Base-by-base conservation (phyloP, 495 filamentous ascomycete genomes). In the Sordaria brevicollis region DNA sequence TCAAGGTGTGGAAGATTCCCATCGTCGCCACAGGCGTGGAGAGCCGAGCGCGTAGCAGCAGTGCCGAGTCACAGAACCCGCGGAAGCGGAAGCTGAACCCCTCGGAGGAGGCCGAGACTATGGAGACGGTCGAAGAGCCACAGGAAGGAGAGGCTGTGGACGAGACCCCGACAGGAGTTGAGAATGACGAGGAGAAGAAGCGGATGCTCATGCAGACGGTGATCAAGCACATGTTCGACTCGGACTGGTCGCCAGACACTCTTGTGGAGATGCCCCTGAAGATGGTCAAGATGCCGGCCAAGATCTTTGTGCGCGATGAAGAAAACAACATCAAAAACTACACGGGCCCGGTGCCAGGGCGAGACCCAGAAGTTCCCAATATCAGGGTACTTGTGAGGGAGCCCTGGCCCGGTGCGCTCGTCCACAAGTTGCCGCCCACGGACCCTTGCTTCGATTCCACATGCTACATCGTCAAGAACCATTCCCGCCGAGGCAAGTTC, bases 1-100 rank as follows among this genome's bases (percentile, higher is more conserved):
- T 97, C 69, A 88, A 87, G 66, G 90, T 97, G 2, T 97, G 94
- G 94, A 88, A 91, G 34, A 84, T 97, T 79, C 82, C 90, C n/a
- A 35, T 79, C 2, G 72, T 93, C 17, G 67, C 72, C 7, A 37
- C 65, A 35, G 67, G 49, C 25, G 33, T 62, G 49, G 49, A 62
- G 25, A 21, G 72, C 80, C 13, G 49, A 6, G 29, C 49, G 49
- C 49, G 25, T 62, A 62, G 49, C 2, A 62, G 49, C 49, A 83
- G 70, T 39, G 72, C 69, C 25, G 67, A 72, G 2, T 62, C 49
- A 15, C 29, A 31, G 43, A 65, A 69, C 33, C 33, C 41, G 13
- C 75, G 68, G 68, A 76, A 74, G 65, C 70, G 74, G 65, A 74
- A 70, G 68, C 57, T 68, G 49, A 72, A 70, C 70, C 29, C 38